phyloP scores from a whole-genome alignment of 2,329 filamentous ascomycete species.

The Xylariaceae sp. region DNA sequence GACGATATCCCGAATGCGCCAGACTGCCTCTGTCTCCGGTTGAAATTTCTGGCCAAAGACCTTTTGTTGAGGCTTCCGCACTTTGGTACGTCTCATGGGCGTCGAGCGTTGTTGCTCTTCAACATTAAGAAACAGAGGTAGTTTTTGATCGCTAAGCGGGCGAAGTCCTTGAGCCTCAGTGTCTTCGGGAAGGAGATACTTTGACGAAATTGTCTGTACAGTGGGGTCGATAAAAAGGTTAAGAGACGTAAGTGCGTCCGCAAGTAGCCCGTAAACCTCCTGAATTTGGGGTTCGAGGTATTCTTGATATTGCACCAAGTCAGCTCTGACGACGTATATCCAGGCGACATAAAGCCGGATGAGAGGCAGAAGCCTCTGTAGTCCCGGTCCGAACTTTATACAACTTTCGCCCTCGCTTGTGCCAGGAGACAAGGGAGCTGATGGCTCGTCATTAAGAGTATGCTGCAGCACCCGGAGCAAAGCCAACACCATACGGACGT shows the following conservation, averaged over 20 bases:
- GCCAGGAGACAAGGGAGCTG: slow-evolving; percentile 21
- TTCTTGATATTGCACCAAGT: slow-evolving; percentile 41
- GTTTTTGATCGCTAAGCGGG: slow-evolving; percentile 21
- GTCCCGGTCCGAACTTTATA: slow-evolving; percentile 32
- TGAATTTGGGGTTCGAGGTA: slow-evolving; percentile 41
- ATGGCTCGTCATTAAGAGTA: slow-evolving; percentile 54
- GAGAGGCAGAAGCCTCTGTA: slow-evolving; percentile 44
- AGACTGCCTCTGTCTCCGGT: slow-evolving; percentile 35
- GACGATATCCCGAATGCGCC: slow-evolving; percentile 44
- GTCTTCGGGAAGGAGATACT: slow-evolving; percentile 50
- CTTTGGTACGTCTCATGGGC: slow-evolving; percentile 32
- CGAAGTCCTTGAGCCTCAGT: slow-evolving; percentile 28
- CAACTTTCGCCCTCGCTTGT: slow-evolving; percentile 13
- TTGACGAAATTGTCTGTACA: slow-evolving; percentile 34
- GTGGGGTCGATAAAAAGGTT: slow-evolving; percentile 37
- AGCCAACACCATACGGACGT: slow-evolving; percentile 68
- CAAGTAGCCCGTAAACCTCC: slow-evolving; percentile 42
- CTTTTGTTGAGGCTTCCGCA: slow-evolving; percentile 36
- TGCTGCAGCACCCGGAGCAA: slow-evolving; percentile 65
- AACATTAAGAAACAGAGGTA: slow-evolving; percentile 27
- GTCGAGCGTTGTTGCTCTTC: slow-evolving; percentile 15
- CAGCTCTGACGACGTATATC: slow-evolving; percentile 42
- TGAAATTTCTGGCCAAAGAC: slow-evolving; percentile 29
- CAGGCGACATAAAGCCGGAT: slow-evolving; percentile 51
- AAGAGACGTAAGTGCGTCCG: slow-evolving; percentile 44